Evolutionary conservation across 441 rosid species (phyloP).

Genomic region (Daphne laureola): DNA sequence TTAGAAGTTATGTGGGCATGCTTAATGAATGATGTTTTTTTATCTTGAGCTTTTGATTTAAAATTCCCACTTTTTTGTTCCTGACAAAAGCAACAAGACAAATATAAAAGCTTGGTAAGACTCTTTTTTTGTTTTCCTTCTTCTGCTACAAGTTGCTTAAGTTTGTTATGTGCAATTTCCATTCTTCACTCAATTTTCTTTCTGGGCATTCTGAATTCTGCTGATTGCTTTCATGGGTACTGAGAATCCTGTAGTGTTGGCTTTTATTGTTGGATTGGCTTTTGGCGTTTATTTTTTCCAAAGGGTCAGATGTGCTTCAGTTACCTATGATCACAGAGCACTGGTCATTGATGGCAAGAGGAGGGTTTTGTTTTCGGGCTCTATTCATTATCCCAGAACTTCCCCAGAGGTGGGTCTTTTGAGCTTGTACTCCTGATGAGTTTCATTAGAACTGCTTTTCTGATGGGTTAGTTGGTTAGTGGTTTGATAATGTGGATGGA

Average conservation of each 20-base stretch:
- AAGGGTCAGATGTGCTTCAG: constrained; percentile 21
- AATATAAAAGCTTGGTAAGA: too few species aligned
- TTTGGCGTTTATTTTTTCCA: constrained; percentile 23
- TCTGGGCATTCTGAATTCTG: constrained; percentile 4
- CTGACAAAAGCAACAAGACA: too few species aligned
- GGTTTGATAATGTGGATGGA: constrained; percentile 8
- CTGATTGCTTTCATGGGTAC: constrained; percentile 13
- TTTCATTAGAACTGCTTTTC: not conserved
- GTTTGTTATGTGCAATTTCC: too few species aligned
- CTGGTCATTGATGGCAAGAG: constrained; percentile 57
- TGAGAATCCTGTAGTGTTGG: constrained; percentile 15
- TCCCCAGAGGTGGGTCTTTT: constrained; percentile 45
- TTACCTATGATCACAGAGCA: constrained; percentile 53
- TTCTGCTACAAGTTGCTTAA: too few species aligned
- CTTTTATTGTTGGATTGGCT: constrained; percentile 19
- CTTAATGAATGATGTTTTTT: too few species aligned
- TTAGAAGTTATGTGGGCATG: too few species aligned
- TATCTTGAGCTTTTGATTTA: too few species aligned
- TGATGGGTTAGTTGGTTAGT: not conserved
- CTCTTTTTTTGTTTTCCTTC: too few species aligned
- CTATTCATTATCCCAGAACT: constrained; percentile 53
- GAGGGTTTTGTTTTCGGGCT: constrained; percentile 57
- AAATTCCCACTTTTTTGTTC: too few species aligned
- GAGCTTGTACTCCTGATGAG: not conserved
- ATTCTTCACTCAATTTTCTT: too few species aligned